Percentiles rank a stretch among this genome's conserved stretches.
phyloP scores from a whole-genome alignment of 805 yeast species.

The Maudiozyma barnettii region DNA sequence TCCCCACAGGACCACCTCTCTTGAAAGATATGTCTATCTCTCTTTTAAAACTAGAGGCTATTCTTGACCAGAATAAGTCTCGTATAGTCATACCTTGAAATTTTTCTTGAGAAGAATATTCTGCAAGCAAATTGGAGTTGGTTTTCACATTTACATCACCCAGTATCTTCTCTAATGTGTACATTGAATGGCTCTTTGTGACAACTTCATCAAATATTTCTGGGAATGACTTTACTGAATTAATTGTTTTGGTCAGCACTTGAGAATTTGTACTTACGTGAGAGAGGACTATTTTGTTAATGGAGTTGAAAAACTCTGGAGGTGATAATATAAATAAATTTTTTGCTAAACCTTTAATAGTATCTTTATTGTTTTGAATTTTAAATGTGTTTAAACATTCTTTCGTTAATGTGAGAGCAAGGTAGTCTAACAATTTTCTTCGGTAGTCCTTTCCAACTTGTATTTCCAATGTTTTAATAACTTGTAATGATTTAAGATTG shows the following conservation, averaged over 20 bases:
- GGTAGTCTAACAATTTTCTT: slow-evolving; percentile 13
- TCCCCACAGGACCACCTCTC: slow-evolving; percentile 31
- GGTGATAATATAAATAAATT: slow-evolving; percentile 18
- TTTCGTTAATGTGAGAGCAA: slow-evolving; percentile 11
- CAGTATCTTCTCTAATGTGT: slow-evolving; percentile 13
- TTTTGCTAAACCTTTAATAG: slow-evolving; percentile 6
- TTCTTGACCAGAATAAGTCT: slow-evolving; percentile 22
- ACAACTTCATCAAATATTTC: slow-evolving; percentile 15
- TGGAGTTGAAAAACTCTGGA: slow-evolving; percentile 14
- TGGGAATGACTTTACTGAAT: slow-evolving; percentile 22
- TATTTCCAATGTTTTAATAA: slow-evolving; percentile 19
- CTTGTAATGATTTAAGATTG: slow-evolving; percentile 19
- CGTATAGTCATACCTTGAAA: slow-evolving; percentile 11
- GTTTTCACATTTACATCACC: slow-evolving; percentile 5
- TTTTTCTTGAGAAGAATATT: slow-evolving; percentile 13
- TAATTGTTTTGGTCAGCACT: slow-evolving; percentile 19
- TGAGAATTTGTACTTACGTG: slow-evolving; percentile 14
- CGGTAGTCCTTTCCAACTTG: slow-evolving; percentile 14
- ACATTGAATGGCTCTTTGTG: slow-evolving; percentile 10
- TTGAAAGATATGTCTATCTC: slow-evolving; percentile 26
- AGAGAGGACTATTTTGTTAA: slow-evolving; percentile 18
- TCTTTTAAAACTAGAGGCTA: slow-evolving; percentile 18
- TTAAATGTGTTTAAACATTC: slow-evolving; percentile 9
- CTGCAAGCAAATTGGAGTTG: slow-evolving; percentile 10
- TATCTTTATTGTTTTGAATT: slow-evolving; percentile 6